Percentiles rank a stretch among this genome's conserved stretches.
Evolutionary conservation across 192 early-diverging fungal species (phyloP).

Genomic region (Cladochytrium replicatum): DNA sequence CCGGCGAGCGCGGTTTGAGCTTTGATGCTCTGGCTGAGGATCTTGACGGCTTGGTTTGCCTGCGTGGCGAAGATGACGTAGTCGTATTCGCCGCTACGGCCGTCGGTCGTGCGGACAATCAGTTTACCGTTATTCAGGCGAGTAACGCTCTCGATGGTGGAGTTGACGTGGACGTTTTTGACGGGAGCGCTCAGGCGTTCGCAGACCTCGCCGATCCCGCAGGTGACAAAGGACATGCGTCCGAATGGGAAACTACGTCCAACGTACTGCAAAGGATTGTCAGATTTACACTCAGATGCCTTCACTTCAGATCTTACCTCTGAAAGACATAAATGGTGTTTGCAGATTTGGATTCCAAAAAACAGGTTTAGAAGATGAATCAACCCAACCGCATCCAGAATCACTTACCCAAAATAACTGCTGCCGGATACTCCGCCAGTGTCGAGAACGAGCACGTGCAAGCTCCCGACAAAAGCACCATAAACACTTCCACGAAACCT

Average conservation of each 20-base stretch:
- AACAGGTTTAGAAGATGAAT: neutral
- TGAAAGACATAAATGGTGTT: no score
- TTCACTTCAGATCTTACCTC: neutral
- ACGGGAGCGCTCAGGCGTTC: slow-evolving; percentile 24
- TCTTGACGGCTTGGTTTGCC: slow-evolving; percentile 32
- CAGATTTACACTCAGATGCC: neutral
- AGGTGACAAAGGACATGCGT: slow-evolving; percentile 35
- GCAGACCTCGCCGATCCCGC: slow-evolving; percentile 28
- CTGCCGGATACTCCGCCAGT: slow-evolving; percentile 28
- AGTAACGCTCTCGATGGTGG: slow-evolving; percentile 19
- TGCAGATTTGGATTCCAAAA: no score
- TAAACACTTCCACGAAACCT: slow-evolving; percentile 29
- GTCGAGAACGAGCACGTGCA: slow-evolving; percentile 34
- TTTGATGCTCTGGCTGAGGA: slow-evolving; percentile 9
- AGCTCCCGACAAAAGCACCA: slow-evolving; percentile 32
- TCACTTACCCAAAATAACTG: slow-evolving; percentile 25
- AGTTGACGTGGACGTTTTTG: slow-evolving; percentile 11
- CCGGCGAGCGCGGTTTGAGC: neutral
- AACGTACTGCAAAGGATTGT: slow-evolving; percentile 20
- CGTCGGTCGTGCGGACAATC: slow-evolving; percentile 9
- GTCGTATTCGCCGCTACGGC: slow-evolving; percentile 15
- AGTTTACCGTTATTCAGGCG: slow-evolving; percentile 2
- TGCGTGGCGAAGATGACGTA: slow-evolving; percentile 44
- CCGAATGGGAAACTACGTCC: slow-evolving; percentile 29
- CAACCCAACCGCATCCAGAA: neutral